These are phyloP conservation scores for Solanum microdontum DNA, from an alignment of 257 asterid genomes.

Conservation along the genomic window DNA sequence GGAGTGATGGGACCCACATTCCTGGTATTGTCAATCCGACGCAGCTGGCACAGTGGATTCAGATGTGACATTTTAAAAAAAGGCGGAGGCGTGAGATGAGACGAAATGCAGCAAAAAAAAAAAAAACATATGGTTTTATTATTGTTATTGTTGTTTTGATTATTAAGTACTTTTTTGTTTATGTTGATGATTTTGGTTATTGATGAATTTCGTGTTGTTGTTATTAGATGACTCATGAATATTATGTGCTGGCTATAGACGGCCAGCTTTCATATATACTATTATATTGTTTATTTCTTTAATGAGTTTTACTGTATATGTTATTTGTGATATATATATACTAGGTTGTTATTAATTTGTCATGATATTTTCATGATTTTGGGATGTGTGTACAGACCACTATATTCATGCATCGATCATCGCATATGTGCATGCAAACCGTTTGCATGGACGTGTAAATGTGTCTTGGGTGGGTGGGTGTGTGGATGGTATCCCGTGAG, in stretches of 20 bases:
- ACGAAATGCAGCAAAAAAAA: neutral
- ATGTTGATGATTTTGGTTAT: neutral
- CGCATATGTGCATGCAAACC: neutral
- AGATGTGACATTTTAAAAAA: slow-evolving; percentile 19
- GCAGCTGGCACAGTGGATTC: slow-evolving; percentile 57
- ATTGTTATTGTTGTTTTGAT: neutral
- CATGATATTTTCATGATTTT: neutral
- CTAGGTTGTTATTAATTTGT: neutral
- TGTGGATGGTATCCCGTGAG: neutral
- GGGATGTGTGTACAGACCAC: neutral
- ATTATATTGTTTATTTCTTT: neutral
- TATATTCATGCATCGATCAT: neutral
- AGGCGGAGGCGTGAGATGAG: neutral
- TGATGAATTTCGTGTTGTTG: neutral
- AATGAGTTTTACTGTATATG: neutral
- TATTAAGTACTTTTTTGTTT: neutral
- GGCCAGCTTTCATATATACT: neutral
- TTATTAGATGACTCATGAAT: neutral
- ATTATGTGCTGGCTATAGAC: neutral
- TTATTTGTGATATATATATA: neutral
- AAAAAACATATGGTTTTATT: neutral
- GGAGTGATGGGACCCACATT: slow-evolving; percentile 49
- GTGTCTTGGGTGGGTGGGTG: neutral
- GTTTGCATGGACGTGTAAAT: neutral
- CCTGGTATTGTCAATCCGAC: slow-evolving; percentile 68